Conservation (phyloP, 768 basidiomycete genomes). For the Dendrothele bispora region DNA sequence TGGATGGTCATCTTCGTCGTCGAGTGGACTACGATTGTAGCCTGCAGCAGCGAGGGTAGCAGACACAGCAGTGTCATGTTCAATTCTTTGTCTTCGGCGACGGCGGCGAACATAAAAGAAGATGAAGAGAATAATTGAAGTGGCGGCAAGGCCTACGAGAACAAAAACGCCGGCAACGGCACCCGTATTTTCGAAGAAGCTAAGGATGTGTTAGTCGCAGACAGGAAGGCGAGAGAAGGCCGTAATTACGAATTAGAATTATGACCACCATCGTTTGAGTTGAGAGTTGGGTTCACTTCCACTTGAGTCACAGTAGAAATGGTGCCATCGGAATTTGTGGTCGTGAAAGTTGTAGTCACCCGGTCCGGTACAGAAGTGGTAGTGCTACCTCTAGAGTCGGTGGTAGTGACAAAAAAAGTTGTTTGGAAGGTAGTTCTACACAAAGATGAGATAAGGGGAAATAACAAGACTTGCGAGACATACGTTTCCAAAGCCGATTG, state of each 20-base stretch:
- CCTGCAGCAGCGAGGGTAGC: constrained; percentile 73
- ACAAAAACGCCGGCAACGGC: constrained; percentile 93
- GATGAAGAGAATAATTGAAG: constrained; percentile 66
- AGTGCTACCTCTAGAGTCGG: constrained; percentile 51
- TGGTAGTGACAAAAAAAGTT: constrained; percentile 58
- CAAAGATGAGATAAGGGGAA: constrained; percentile 7
- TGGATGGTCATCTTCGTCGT: constrained; percentile 52
- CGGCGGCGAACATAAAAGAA: constrained; percentile 71
- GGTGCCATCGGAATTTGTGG: constrained; percentile 56
- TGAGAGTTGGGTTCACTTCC: constrained; percentile 72
- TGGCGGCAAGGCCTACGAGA: constrained; percentile 80
- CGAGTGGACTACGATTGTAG: constrained; percentile 63
- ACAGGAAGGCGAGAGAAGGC: constrained; percentile 4
- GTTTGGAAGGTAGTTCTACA: constrained; percentile 54
- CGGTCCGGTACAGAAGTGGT: constrained; percentile 52
- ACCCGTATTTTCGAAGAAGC: constrained; percentile 87
- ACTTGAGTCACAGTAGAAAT: constrained; percentile 61
- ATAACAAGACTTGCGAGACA: constrained; percentile 24
- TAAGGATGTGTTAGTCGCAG: constrained; percentile 21
- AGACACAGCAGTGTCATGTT: constrained; percentile 71
- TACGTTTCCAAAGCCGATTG: constrained; percentile 7
- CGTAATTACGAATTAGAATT: constrained; percentile 46
- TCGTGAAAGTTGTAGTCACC: constrained; percentile 57
- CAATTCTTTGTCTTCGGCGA: constrained; percentile 57
- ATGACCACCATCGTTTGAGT: constrained; percentile 38